These are phyloP conservation scores for Podospora pseudoanserina DNA, from an alignment of 495 filamentous ascomycete genomes.

Conservation along the genomic window DNA sequence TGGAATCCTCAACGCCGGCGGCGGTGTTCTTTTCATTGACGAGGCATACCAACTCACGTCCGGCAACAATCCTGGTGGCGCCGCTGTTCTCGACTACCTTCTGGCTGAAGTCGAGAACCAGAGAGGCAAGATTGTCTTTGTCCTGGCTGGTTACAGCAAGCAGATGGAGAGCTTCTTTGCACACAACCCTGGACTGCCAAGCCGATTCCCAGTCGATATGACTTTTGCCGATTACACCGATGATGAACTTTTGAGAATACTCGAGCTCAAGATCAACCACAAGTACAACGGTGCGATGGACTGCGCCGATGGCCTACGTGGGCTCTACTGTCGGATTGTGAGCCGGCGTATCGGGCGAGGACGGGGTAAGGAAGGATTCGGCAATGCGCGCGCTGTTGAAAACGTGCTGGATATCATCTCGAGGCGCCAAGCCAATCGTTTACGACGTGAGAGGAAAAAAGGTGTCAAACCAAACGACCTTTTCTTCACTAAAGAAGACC, in stretches of 20 bases:
- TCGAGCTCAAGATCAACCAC: slow-evolving; percentile 48
- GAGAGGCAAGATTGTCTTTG: slow-evolving; percentile 69
- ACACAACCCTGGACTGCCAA: slow-evolving; percentile 71
- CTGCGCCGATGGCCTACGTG: slow-evolving; percentile 55
- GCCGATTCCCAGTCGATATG: slow-evolving; percentile 64
- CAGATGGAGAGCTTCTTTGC: slow-evolving; percentile 78
- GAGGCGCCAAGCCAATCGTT: slow-evolving; percentile 55
- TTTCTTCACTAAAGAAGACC: slow-evolving; percentile 53
- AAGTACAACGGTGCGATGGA: slow-evolving; percentile 54
- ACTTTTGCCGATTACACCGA: slow-evolving; percentile 70
- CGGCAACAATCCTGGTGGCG: slow-evolving; percentile 52
- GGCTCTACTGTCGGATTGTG: slow-evolving; percentile 65
- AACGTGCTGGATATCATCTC: slow-evolving; percentile 55
- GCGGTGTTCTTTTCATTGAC: slow-evolving; percentile 72
- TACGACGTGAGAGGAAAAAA: slow-evolving; percentile 36
- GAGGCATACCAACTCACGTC: slow-evolving; percentile 72
- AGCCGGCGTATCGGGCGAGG: slow-evolving; percentile 57
- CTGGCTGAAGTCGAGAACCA: slow-evolving; percentile 73
- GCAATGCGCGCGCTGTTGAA: slow-evolving; percentile 66
- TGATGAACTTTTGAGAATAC: slow-evolving; percentile 55
- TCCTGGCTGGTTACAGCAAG: slow-evolving; percentile 73
- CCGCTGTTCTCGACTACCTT: slow-evolving; percentile 66
- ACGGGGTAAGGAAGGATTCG: slow-evolving; percentile 65
- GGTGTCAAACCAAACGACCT: slow-evolving; percentile 45
- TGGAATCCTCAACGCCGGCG: slow-evolving; percentile 50